These are phyloP conservation scores for Trichosporon coremiiforme DNA, from an alignment of 1,284 basidiomycete genomes.

Conservation along the genomic window DNA sequence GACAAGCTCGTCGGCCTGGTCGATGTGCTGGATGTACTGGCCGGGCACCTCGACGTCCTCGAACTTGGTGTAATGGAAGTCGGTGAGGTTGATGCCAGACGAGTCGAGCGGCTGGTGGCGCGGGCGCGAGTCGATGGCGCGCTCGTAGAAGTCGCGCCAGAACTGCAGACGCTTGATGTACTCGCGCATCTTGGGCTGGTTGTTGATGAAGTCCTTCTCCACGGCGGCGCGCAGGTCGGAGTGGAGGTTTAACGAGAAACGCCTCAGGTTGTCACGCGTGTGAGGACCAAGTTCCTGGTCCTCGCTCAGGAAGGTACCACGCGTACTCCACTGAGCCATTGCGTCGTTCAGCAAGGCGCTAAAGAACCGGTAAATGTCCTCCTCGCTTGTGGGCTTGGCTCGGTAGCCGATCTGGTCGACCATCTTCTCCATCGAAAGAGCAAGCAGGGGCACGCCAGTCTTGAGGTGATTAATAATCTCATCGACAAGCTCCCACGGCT, in stretches of 20 bases:
- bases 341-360: slow-evolving; percentile 75
- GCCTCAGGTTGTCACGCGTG: slow-evolving; percentile 63
- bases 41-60: slow-evolving; percentile 99
- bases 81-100: slow-evolving; percentile 89
- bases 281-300: slow-evolving; percentile 70
- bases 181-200: slow-evolving; percentile 78
- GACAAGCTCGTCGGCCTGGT: slow-evolving; percentile 88
- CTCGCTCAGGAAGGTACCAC: slow-evolving; percentile 70
- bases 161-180: slow-evolving; percentile 86
- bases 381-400: slow-evolving; percentile 89
- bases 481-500: slow-evolving; percentile 89
- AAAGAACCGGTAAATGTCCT: slow-evolving; percentile 92
- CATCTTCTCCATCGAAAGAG: slow-evolving; percentile 95
- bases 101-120: slow-evolving; percentile 84
- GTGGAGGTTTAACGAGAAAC: slow-evolving; percentile 72
- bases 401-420: slow-evolving; percentile 91
- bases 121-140: slow-evolving; percentile 76
- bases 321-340: slow-evolving; percentile 68
- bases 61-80: slow-evolving; percentile 97
- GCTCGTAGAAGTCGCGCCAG: slow-evolving; percentile 94
- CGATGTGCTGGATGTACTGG: slow-evolving; percentile 95
- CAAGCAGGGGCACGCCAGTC: slow-evolving; percentile 92
- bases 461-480: slow-evolving; percentile 94
- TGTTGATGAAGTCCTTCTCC: slow-evolving; percentile 86
- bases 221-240: slow-evolving; percentile 75